These are phyloP conservation scores for Vitis hybrid DNA, from an alignment of 177 flowering plant species.

Conservation along the genomic window DNA sequence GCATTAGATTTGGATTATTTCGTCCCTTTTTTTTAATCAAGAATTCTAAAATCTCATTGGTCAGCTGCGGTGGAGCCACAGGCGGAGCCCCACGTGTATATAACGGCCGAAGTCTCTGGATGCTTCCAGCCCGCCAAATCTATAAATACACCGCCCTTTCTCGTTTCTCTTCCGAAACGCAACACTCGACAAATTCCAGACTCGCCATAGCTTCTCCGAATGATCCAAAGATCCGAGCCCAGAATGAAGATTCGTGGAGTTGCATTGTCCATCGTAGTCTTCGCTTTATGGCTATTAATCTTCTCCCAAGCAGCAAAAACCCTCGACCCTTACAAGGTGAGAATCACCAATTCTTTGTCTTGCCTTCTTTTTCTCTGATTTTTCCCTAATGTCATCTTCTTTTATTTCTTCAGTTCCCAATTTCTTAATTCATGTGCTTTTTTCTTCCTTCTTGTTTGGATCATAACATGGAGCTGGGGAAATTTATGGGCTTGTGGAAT, in stretches of 20 bases:
- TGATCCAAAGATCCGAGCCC: background rate
- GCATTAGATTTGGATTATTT: too few species aligned
- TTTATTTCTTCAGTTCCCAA: background rate
- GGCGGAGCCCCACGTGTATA: conserved; percentile 21
- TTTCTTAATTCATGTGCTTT: background rate
- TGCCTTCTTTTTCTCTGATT: background rate
- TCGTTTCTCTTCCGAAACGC: background rate
- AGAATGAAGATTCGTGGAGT: conserved; percentile 28
- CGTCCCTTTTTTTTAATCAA: too few species aligned
- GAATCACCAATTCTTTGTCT: background rate
- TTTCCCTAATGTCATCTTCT: background rate
- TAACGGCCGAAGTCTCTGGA: background rate
- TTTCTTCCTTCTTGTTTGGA: background rate
- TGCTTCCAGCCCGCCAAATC: conserved; percentile 1
- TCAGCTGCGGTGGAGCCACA: conserved; percentile 15
- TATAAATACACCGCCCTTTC: conserved; percentile 1
- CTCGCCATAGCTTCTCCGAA: background rate
- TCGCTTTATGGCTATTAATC: conserved; percentile 13
- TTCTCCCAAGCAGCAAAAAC: conserved; percentile 32
- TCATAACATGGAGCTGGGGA: too few species aligned
- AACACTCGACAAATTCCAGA: background rate
- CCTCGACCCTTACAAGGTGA: conserved; percentile 63
- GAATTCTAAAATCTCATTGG: conserved; percentile 40
- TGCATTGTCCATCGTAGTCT: conserved; percentile 9
- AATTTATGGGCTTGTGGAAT: background rate